Conservation (phyloP, 164 flowering plant species). For the Tetrastigma voinierianum region DNA sequence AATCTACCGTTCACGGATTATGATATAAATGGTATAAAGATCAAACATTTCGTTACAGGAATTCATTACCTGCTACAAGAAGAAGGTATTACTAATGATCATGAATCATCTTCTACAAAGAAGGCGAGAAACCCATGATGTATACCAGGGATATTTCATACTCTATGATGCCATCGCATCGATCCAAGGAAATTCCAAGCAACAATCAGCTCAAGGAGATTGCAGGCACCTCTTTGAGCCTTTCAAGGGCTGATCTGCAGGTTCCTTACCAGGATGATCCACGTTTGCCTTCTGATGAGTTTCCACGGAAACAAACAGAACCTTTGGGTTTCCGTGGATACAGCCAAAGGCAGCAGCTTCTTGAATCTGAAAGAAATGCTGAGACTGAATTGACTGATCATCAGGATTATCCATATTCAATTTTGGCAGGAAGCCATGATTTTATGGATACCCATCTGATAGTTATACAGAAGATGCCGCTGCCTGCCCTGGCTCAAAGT, state of each 20-base stretch:
- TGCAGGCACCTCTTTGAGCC: slow-evolving; percentile 15
- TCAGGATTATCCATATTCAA: slow-evolving; percentile 15
- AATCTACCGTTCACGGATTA: neutral
- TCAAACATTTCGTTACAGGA: slow-evolving; percentile 14
- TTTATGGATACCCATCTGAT: slow-evolving; percentile 18
- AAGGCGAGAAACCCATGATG: slow-evolving; percentile 15
- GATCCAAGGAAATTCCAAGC: slow-evolving; percentile 9
- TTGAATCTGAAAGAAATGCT: slow-evolving; percentile 9
- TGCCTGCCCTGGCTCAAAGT: slow-evolving; percentile 5
- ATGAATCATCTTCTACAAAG: slow-evolving; percentile 13
- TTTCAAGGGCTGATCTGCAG: slow-evolving; percentile 4
- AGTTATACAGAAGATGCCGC: slow-evolving; percentile 8
- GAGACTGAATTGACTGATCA: slow-evolving; percentile 4
- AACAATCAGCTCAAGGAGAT: slow-evolving; percentile 9
- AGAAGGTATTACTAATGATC: slow-evolving; percentile 6
- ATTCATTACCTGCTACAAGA: slow-evolving; percentile 15
- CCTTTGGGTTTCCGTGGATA: slow-evolving; percentile 9
- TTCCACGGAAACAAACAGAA: slow-evolving; percentile 14
- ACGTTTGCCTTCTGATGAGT: slow-evolving; percentile 16
- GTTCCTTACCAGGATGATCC: slow-evolving; percentile 19
- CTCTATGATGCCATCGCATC: slow-evolving; percentile 11
- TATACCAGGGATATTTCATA: slow-evolving; percentile 14
- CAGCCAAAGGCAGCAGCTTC: slow-evolving; percentile 14
- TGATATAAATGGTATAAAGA: slow-evolving; percentile 18
- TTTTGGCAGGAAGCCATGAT: slow-evolving; percentile 10